Percentiles rank a stretch among this genome's conserved stretches.
Conservation (phyloP, 768 basidiomycete genomes). For the Hygrophoropsis aurantiaca region DNA sequence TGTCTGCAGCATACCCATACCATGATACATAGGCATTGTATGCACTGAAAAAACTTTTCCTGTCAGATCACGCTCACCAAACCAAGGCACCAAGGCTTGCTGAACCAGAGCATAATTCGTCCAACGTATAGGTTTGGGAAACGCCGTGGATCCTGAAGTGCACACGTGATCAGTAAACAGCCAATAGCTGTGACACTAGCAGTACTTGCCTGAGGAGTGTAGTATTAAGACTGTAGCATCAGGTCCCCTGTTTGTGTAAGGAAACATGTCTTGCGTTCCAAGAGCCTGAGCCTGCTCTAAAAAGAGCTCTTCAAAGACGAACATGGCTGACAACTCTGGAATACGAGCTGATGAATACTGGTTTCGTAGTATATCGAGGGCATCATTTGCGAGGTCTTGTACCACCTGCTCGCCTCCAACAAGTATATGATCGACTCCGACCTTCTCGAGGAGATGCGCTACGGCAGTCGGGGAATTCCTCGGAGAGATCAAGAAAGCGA, state of each 20-base stretch:
- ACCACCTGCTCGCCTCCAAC: slow-evolving; percentile 27
- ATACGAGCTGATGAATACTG: slow-evolving; percentile 2
- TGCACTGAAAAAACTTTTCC: slow-evolving; percentile 14
- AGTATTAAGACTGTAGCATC: neutral
- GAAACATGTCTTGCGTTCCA: neutral
- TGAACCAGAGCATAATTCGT: neutral
- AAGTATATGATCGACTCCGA: slow-evolving; percentile 21
- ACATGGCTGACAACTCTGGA: slow-evolving; percentile 16
- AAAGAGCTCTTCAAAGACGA: slow-evolving; percentile 5
- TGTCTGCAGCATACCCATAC: slow-evolving; percentile 21
- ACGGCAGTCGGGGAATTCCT: slow-evolving; percentile 45
- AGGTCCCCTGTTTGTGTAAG: neutral
- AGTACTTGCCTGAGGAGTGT: slow-evolving; percentile 1
- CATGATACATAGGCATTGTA: slow-evolving; percentile 29
- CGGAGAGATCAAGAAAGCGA: slow-evolving; percentile 38
- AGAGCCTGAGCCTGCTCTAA: too few species aligned
- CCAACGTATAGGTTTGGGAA: slow-evolving; percentile 4
- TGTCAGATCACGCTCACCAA: slow-evolving; percentile 13
- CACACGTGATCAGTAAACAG: too few species aligned
- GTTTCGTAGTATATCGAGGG: slow-evolving; percentile 19
- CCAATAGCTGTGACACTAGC: too few species aligned
- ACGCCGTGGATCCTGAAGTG: slow-evolving; percentile 5
- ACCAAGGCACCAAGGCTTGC: slow-evolving; percentile 11
- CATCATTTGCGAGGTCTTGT: slow-evolving; percentile 15
- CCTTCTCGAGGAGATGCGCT: slow-evolving; percentile 29